Percentiles rank a stretch among this genome's conserved stretches.
These are phyloP conservation scores for Lagenidium giganteum DNA, from an alignment of 352 stramenopile species.

Conservation along the genomic window DNA sequence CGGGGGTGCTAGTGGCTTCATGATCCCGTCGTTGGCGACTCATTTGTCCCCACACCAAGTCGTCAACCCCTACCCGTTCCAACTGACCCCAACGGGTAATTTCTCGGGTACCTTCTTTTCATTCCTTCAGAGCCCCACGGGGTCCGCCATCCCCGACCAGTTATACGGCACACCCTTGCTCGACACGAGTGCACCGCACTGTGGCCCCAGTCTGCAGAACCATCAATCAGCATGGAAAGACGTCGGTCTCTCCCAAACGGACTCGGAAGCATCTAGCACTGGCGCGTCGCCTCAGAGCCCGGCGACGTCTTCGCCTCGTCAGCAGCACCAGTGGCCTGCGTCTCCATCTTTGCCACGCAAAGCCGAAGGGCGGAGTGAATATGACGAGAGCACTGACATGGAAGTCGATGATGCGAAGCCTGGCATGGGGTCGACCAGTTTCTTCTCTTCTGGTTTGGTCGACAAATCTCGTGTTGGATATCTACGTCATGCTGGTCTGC, in stretches of 20 bases:
- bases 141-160: too few species aligned
- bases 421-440: background rate
- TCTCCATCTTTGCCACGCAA: too few species aligned
- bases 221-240: slow-evolving; percentile 50
- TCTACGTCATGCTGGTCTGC: slow-evolving; percentile 27
- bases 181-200: too few species aligned
- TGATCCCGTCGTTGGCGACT: slow-evolving; percentile 2
- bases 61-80: too few species aligned
- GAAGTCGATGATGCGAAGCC: background rate
- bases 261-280: slow-evolving; percentile 17
- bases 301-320: background rate
- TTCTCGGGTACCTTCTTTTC: slow-evolving; percentile 10
- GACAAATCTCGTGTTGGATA: slow-evolving; percentile 49
- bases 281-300: background rate
- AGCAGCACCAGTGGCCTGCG: background rate
- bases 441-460: background rate
- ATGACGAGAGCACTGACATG: too few species aligned
- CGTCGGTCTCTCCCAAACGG: slow-evolving; percentile 23
- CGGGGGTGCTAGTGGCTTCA: background rate
- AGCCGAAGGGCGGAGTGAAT: too few species aligned
- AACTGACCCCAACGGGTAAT: too few species aligned
- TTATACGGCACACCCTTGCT: too few species aligned
- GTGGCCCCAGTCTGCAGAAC: slow-evolving; percentile 40
- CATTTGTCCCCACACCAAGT: too few species aligned
- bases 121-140: too few species aligned